Evolutionary conservation across 2,329 filamentous ascomycete genomes (phyloP).

Genomic region (Hymenoscyphus repandus): DNA sequence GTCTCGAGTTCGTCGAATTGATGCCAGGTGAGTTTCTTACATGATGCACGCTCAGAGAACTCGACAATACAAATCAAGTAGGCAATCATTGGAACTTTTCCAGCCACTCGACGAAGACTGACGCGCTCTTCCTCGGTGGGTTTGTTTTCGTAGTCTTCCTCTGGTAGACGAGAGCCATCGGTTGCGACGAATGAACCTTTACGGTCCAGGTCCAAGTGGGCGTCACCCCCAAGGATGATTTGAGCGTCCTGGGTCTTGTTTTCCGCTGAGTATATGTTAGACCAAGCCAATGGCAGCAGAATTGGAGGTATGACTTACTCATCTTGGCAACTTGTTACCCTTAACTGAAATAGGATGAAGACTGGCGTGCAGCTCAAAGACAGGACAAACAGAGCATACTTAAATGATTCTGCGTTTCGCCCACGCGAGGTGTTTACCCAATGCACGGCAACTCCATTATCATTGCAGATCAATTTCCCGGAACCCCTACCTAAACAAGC

Average conservation of each 20-base stretch:
- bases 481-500: constrained; percentile 4
- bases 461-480: constrained; percentile 7
- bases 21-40: not conserved
- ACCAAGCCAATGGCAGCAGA: not conserved
- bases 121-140: constrained; percentile 54
- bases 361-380: no score
- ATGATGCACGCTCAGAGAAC: constrained; percentile 63
- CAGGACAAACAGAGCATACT: not conserved
- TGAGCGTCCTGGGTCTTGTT: constrained; percentile 12
- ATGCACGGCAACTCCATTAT: not conserved
- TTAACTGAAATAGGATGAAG: not conserved
- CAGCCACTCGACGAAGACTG: constrained; percentile 58
- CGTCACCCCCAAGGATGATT: constrained; percentile 10
- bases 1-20: not conserved
- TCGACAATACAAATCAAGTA: constrained; percentile 71
- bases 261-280: constrained; percentile 1
- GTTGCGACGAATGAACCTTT: constrained; percentile 10
- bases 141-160: not conserved
- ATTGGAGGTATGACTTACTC: constrained; percentile 1
- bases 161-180: not conserved
- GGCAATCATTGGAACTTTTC: constrained; percentile 59
- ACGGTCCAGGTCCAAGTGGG: constrained; percentile 10
- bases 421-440: not conserved
- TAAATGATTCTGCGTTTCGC: not conserved
- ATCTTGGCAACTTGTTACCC: not conserved